Conservation (phyloP, 805 yeast species). For the Monosporozyma unispora region DNA sequence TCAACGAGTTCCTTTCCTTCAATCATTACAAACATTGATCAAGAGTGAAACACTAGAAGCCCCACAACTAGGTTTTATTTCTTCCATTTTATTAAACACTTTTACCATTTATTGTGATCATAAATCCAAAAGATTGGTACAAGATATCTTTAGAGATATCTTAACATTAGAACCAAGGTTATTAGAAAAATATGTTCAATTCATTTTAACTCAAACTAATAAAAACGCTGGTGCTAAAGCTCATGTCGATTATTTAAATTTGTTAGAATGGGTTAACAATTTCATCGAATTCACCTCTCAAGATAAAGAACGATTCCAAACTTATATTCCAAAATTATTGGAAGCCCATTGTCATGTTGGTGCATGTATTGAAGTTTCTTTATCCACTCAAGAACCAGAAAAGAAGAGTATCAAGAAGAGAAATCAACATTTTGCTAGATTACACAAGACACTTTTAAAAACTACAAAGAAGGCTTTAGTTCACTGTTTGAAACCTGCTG, state of each 20-base stretch:
- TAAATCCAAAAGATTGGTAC: constrained; percentile 37
- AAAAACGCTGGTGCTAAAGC: constrained; percentile 38
- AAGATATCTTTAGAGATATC: constrained; percentile 33
- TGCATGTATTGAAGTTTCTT: constrained; percentile 20
- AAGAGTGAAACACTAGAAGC: constrained; percentile 12
- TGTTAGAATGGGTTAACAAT: constrained; percentile 48
- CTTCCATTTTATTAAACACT: constrained; percentile 36
- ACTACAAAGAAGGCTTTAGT: constrained; percentile 23
- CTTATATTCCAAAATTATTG: constrained; percentile 32
- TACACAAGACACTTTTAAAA: constrained; percentile 30
- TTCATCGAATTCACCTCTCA: constrained; percentile 24
- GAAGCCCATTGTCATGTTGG: constrained; percentile 31
- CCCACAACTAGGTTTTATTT: constrained; percentile 24
- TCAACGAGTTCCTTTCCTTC: constrained; percentile 23
- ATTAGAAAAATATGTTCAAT: constrained; percentile 32
- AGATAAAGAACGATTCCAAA: constrained; percentile 19
- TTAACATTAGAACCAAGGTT: constrained; percentile 29
- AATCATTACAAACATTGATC: constrained; percentile 16
- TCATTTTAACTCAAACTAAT: constrained; percentile 30
- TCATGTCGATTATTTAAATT: constrained; percentile 44
- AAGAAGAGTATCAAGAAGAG: constrained; percentile 20
- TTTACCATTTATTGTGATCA: constrained; percentile 44
- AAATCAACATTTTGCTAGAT: constrained; percentile 34
- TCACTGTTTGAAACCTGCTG: constrained; percentile 15
- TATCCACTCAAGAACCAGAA: constrained; percentile 18